These are phyloP conservation scores for Diutina sp. DNA, from an alignment of 1,139 yeast species.

Conservation along the genomic window DNA sequence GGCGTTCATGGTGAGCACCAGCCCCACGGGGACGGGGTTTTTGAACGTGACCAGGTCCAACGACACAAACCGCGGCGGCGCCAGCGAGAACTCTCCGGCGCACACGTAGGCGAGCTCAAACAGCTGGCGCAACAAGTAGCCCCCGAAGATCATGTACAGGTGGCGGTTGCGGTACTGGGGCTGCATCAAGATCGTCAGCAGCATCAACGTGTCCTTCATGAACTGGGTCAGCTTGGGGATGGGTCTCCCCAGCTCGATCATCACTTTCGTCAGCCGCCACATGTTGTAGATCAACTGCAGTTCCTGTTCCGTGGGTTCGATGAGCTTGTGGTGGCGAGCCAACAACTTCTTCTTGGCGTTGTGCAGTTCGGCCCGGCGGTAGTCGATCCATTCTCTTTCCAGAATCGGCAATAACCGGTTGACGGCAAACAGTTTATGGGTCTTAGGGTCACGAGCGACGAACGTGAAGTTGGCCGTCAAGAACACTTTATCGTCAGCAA, in stretches of 20 bases:
- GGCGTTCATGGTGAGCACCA: slow-evolving; percentile 72
- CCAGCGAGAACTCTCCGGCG: slow-evolving; percentile 75
- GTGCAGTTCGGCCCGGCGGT: slow-evolving; percentile 79
- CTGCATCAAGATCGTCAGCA: slow-evolving; percentile 81
- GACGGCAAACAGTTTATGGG: slow-evolving; percentile 78
- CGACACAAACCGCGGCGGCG: slow-evolving; percentile 80
- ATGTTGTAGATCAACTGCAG: slow-evolving; percentile 61
- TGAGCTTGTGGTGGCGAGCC: slow-evolving; percentile 48
- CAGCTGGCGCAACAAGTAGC: slow-evolving; percentile 80
- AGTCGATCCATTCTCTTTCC: slow-evolving; percentile 70
- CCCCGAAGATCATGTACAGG: slow-evolving; percentile 90
- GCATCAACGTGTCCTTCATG: slow-evolving; percentile 60
- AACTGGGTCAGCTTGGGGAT: slow-evolving; percentile 20
- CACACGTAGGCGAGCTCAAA: slow-evolving; percentile 89
- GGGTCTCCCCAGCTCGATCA: slow-evolving; percentile 16
- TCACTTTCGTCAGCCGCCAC: slow-evolving; percentile 50
- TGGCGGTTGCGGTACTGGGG: slow-evolving; percentile 94
- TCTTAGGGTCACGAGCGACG: slow-evolving; percentile 86
- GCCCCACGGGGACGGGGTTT: slow-evolving; percentile 92
- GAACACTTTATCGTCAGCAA: slow-evolving; percentile 37
- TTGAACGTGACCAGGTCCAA: slow-evolving; percentile 84
- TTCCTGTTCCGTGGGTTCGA: slow-evolving; percentile 68
- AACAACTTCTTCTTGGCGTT: slow-evolving; percentile 73
- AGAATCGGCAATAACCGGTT: slow-evolving; percentile 65
- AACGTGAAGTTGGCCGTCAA: slow-evolving; percentile 86